phyloP scores from a whole-genome alignment of 2,329 filamentous ascomycete species.

The Aspergillus niger region DNA sequence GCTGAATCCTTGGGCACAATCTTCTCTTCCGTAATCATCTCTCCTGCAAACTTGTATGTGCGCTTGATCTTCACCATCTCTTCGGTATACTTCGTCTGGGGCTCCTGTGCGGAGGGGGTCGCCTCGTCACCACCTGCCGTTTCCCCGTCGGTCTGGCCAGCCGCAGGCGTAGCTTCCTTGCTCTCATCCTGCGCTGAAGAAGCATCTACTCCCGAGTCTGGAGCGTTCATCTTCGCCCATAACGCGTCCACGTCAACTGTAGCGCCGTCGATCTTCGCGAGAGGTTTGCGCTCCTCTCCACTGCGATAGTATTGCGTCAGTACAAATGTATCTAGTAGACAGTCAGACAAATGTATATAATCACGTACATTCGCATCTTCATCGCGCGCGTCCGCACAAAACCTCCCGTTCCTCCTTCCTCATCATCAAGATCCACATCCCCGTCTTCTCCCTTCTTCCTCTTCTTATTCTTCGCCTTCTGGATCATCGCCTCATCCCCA shows the following conservation, averaged over 20 bases:
- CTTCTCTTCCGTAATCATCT: slow-evolving; percentile 57
- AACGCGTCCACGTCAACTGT: slow-evolving; percentile 59
- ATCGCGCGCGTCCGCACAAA: slow-evolving; percentile 58
- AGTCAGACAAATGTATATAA: neutral
- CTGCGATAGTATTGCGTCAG: slow-evolving; percentile 23
- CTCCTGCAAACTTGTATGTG: slow-evolving; percentile 60
- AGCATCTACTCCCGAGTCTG: slow-evolving; percentile 23
- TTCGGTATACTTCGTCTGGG: slow-evolving; percentile 30
- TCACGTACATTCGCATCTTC: slow-evolving; percentile 48
- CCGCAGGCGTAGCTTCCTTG: slow-evolving; percentile 16
- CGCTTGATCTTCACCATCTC: slow-evolving; percentile 58
- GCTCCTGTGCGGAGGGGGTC: slow-evolving; percentile 14
- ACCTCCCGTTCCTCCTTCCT: slow-evolving; percentile 51
- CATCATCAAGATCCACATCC: slow-evolving; percentile 25
- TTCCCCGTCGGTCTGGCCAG: slow-evolving; percentile 17
- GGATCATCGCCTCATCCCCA: slow-evolving; percentile 60
- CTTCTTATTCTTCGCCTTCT: slow-evolving; percentile 47
- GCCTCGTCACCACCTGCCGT: slow-evolving; percentile 13
- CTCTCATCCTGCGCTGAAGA: slow-evolving; percentile 18
- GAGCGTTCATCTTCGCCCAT: slow-evolving; percentile 55
- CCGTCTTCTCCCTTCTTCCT: slow-evolving; percentile 42
- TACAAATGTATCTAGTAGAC: neutral
- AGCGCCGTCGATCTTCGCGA: slow-evolving; percentile 52
- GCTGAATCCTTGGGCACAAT: slow-evolving; percentile 55
- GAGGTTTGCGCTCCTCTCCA: slow-evolving; percentile 51